A percentile compares a stretch with the other conserved stretches of the same genome.
These are phyloP conservation scores for Isabelozyma gotoi DNA, from an alignment of 805 yeast species.

Conservation along the genomic window DNA sequence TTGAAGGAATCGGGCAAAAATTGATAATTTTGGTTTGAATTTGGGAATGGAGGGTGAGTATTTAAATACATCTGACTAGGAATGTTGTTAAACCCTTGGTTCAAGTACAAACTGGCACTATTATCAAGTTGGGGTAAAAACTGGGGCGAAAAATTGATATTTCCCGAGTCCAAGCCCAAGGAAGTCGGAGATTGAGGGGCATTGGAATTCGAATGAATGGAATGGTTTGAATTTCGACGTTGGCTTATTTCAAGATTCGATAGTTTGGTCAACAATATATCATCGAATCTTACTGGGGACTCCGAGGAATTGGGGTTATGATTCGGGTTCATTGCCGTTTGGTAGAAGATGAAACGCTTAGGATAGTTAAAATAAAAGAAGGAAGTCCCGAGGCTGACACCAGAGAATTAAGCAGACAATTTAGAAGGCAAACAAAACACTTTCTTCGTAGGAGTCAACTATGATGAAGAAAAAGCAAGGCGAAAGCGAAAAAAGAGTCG, in stretches of 20 bases:
- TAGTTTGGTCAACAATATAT: conserved; percentile 22
- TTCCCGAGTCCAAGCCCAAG: neutral
- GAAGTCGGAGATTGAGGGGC: neutral
- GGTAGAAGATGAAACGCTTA: too few species aligned
- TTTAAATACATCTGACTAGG: neutral
- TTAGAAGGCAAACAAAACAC: too few species aligned
- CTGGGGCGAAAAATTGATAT: neutral
- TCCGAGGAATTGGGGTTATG: neutral
- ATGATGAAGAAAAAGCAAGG: too few species aligned
- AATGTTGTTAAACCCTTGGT: neutral
- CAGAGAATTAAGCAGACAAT: too few species aligned
- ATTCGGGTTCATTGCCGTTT: neutral
- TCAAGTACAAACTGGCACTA: neutral
- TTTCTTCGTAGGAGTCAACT: too few species aligned
- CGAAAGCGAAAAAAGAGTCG: too few species aligned
- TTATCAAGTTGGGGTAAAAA: neutral
- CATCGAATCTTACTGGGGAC: conserved; percentile 15
- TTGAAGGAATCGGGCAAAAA: conserved; percentile 32
- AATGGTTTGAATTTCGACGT: neutral
- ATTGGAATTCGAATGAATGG: neutral
- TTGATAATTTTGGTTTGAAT: neutral
- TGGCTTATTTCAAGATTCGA: conserved; percentile 14
- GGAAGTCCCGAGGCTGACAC: too few species aligned
- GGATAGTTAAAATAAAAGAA: too few species aligned
- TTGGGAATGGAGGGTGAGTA: neutral